These are phyloP conservation scores for Ballota nigra DNA, from an alignment of 257 asterid genomes.

Conservation along the genomic window DNA sequence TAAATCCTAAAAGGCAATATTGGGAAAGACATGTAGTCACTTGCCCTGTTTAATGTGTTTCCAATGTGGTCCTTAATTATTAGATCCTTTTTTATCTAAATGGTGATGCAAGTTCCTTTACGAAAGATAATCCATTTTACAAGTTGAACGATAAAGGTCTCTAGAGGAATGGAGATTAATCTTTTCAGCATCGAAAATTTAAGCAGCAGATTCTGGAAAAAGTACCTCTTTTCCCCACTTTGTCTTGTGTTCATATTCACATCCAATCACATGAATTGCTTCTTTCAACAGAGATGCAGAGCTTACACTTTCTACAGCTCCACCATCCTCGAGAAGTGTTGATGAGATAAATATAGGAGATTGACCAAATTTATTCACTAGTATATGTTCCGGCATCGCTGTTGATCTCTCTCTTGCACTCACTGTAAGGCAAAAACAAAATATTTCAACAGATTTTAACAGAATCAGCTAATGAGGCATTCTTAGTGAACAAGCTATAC, in stretches of 20 bases:
- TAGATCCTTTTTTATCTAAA: background rate
- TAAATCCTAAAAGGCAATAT: background rate
- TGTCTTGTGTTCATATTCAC: slow-evolving; percentile 16
- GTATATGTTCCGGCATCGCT: background rate
- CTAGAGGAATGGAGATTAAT: background rate
- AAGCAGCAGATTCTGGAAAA: background rate
- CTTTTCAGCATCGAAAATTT: background rate
- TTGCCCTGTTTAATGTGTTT: background rate
- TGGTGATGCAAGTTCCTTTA: background rate
- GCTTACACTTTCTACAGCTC: background rate
- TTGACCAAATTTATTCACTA: slow-evolving; percentile 14
- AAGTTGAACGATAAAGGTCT: background rate
- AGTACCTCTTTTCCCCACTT: slow-evolving; percentile 18
- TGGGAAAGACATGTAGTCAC: background rate
- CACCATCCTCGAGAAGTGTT: slow-evolving; percentile 7
- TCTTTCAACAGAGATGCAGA: background rate
- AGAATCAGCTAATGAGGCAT: background rate
- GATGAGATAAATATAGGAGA: slow-evolving; percentile 10
- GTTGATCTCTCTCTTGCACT: slow-evolving; percentile 5
- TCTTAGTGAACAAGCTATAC: background rate
- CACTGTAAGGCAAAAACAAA: background rate
- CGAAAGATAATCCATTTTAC: background rate
- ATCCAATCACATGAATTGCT: slow-evolving; percentile 17
- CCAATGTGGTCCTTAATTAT: background rate
- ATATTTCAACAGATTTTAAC: background rate